Conservation (phyloP, 805 yeast species). For the Saccharomycopsis sp. region DNA sequence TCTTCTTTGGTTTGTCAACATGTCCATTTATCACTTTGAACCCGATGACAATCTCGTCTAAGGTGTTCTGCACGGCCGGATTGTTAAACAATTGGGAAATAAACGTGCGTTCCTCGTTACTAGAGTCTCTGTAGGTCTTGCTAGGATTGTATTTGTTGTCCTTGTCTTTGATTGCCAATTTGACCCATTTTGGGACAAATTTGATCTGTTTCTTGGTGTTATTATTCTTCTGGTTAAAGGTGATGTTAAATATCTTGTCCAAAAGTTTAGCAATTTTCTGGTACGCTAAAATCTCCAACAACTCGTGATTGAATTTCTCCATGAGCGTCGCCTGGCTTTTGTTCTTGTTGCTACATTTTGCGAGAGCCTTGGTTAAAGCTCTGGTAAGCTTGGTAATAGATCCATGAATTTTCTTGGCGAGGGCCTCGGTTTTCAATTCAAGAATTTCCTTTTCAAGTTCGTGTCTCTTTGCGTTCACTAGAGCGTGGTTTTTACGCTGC, state of each 20-base stretch:
- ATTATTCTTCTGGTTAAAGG: slow-evolving; percentile 27
- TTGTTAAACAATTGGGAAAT: slow-evolving; percentile 44
- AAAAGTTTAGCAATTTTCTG: slow-evolving; percentile 21
- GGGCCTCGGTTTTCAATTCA: slow-evolving; percentile 38
- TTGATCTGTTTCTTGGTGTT: slow-evolving; percentile 28
- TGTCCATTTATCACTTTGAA: slow-evolving; percentile 40
- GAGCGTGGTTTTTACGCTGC: slow-evolving; percentile 30
- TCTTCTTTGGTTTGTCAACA: slow-evolving; percentile 40
- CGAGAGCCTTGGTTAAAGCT: slow-evolving; percentile 29
- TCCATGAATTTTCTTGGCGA: slow-evolving; percentile 44
- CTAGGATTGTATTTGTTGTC: slow-evolving; percentile 38
- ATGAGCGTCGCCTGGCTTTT: slow-evolving; percentile 18
- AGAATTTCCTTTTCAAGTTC: slow-evolving; percentile 42
- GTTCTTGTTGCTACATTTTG: slow-evolving; percentile 15
- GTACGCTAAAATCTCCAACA: slow-evolving; percentile 7
- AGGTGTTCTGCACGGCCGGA: slow-evolving; percentile 31
- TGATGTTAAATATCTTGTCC: slow-evolving; percentile 26
- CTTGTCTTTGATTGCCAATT: slow-evolving; percentile 28
- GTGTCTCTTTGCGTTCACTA: slow-evolving; percentile 32
- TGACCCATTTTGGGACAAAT: slow-evolving; percentile 32
- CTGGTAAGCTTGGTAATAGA: slow-evolving; percentile 36
- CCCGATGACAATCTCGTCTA: slow-evolving; percentile 27
- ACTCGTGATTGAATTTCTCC: slow-evolving; percentile 3
- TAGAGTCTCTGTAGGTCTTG: slow-evolving; percentile 34
- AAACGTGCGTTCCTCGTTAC: slow-evolving; percentile 33